Base-by-base conservation (phyloP, 768 basidiomycete species). In the Lactarius psammicola region DNA sequence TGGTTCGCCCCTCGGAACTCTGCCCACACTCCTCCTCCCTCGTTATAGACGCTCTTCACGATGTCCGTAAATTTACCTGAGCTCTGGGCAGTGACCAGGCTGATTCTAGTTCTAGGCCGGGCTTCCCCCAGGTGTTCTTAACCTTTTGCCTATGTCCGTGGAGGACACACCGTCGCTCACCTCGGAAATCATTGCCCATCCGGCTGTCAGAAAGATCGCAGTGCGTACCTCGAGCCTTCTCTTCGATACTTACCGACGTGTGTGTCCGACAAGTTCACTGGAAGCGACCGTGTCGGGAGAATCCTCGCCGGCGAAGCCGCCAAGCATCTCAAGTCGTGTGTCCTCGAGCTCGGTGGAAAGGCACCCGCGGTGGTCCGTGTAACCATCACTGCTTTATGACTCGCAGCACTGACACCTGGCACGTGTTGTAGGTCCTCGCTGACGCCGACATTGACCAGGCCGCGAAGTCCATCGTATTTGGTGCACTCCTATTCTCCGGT, bases 101-200 rank as follows among this genome's bases (percentile, higher is more conserved):
- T 62, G 18, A 44, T 30, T 15, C 31, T 2, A 13, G 15, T 10
- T 20, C 23, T 33, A 81, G 72, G 87, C 87, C 0, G 87, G 87
- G 1, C 73, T 90, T 1, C 87, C 87, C 5, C n/a, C 76, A 13
- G 86, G 86, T 8, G 86, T 85, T 5, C 69, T 89, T 5, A 87
- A 88, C 68, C 81, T 80, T 69, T 69, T 88, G n/a, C 79, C 82
- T 6, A 79, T 81, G 66, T 79, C 81, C 4, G 71, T 75, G 17
- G 78, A 82, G 49, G 76, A 73, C 53, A 76, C 81, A 0, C 83
- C 85, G 3, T 69, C 71, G 1, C 71, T 82, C 36, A 80, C 80
- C 0, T 76, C 82, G 0, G 78, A 84, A 71, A 79, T 86, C 23
- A 86, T 88, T 63, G 84, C 79, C 3, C 81, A 87, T 70, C 82